Evolutionary conservation across 352 stramenopile genomes (phyloP).

Genomic region (Phytophthora capsici): DNA sequence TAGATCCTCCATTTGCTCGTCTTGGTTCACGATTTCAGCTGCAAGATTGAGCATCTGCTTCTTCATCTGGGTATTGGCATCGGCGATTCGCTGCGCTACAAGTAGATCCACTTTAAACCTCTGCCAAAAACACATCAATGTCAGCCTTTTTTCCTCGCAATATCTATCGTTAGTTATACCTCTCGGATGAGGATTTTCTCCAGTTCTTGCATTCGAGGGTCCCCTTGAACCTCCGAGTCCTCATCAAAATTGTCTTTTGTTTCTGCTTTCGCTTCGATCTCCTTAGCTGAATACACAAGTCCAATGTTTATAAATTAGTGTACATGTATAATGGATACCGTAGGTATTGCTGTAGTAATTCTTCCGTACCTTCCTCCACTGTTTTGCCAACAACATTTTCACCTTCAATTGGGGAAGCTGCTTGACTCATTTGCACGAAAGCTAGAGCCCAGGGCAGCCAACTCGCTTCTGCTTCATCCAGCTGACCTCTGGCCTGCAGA

Average conservation of each 20-base stretch:
- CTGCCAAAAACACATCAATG: slow-evolving; percentile 23
- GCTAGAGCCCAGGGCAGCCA: slow-evolving; percentile 71
- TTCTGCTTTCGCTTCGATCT: slow-evolving; percentile 25
- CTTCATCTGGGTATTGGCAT: slow-evolving; percentile 66
- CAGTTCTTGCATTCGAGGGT: slow-evolving; percentile 49
- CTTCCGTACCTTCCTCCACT: slow-evolving; percentile 11
- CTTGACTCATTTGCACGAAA: slow-evolving; percentile 57
- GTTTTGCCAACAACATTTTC: background rate
- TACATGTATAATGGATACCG: no score
- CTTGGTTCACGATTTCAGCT: slow-evolving; percentile 35
- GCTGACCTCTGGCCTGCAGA: slow-evolving; percentile 45
- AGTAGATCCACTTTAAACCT: slow-evolving; percentile 80
- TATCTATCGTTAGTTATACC: slow-evolving; percentile 28
- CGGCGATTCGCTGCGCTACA: slow-evolving; percentile 70
- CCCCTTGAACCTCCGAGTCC: slow-evolving; percentile 10
- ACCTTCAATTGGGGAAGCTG: slow-evolving; percentile 1
- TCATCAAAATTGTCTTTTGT: slow-evolving; percentile 9
- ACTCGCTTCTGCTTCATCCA: slow-evolving; percentile 62
- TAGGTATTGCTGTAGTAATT: background rate
- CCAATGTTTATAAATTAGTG: background rate
- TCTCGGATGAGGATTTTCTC: slow-evolving; percentile 70
- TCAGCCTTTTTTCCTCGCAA: no score
- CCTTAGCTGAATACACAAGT: slow-evolving; percentile 6
- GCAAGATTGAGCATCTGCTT: slow-evolving; percentile 72
- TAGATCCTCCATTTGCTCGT: slow-evolving; percentile 32